Base-by-base conservation (phyloP, 768 basidiomycete genomes). In the Russula emetica region DNA sequence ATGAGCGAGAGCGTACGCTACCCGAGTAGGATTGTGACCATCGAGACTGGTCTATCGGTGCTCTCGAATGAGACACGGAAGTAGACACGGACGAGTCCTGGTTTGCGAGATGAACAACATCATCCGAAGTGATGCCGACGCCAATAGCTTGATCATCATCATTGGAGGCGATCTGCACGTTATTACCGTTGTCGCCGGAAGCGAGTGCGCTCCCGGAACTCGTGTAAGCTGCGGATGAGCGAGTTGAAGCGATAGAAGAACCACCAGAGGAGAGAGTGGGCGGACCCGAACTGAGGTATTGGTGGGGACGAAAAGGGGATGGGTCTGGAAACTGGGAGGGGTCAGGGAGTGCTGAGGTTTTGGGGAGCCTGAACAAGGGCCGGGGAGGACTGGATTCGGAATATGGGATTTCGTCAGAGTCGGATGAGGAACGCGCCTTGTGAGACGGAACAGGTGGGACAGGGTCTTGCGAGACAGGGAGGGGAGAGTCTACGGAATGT, bases 141-240 rank as follows among this genome's bases (percentile, higher is more conserved):
- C 79, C 79, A 34, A 81, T 72, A 55, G 77, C 72, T 49, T 83
- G 82, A 14, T 88, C 85, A 64, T 87, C 80, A 42, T 76, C 81
- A 22, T 77, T 80, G 5, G 85, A 82, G 34, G 78, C 86, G 69
- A 90, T 84, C 62, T 83, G 86, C 50, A 89, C 80, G 72, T 85
- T 82, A 24, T 57, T 67, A 6, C 80, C 79, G 59, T 80, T 85
- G 74, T 91, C 89, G 44, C 79, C 79, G 47, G 84, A 83, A 28
- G 80, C 76, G 50, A 83, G 72, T 22, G 82, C 79, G 73, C 86
- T 87, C 60, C 85, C 86, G 22, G 84, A 83, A 74, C 81, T 86
- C 26, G 88, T 87, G 71, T 90, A 90, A 5, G 89, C 88, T 3
- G 89, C 88, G 5, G 88, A 88, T 9, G 90, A 90, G 55, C 89